phyloP scores from a whole-genome alignment of 1,139 yeast species.

The Fermentozyma sake region DNA sequence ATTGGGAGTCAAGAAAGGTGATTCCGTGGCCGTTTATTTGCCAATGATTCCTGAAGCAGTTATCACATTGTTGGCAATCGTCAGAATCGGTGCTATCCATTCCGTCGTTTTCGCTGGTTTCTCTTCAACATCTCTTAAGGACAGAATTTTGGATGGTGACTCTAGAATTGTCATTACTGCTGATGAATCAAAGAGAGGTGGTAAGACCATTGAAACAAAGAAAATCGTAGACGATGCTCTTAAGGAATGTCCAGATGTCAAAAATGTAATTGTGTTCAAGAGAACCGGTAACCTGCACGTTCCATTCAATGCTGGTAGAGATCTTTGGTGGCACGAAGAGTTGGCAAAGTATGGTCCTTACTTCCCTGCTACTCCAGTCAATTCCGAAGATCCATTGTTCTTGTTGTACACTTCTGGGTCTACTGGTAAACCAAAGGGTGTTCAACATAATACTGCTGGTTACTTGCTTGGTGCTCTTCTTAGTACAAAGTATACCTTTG shows the following conservation, averaged over 20 bases:
- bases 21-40: slow-evolving; percentile 78
- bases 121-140: slow-evolving; percentile 68
- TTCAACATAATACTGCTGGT: slow-evolving; percentile 76
- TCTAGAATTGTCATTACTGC: slow-evolving; percentile 71
- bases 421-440: slow-evolving; percentile 68
- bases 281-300: slow-evolving; percentile 68
- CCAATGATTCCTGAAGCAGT: slow-evolving; percentile 87
- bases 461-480: slow-evolving; percentile 67
- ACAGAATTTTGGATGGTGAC: slow-evolving; percentile 74
- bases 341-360: slow-evolving; percentile 61
- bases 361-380: slow-evolving; percentile 56
- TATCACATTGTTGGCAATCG: slow-evolving; percentile 67
- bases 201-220: slow-evolving; percentile 77
- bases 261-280: slow-evolving; percentile 65
- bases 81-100: slow-evolving; percentile 77
- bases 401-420: slow-evolving; percentile 66
- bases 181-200: slow-evolving; percentile 80
- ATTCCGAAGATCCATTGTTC: slow-evolving; percentile 60
- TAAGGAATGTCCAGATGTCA: slow-evolving; percentile 62
- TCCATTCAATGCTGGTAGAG: slow-evolving; percentile 59
- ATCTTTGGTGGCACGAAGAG: slow-evolving; percentile 82
- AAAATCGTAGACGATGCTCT: slow-evolving; percentile 81
- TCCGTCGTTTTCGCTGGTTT: slow-evolving; percentile 86
- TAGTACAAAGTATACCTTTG: slow-evolving; percentile 72
- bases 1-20: slow-evolving; percentile 75